Percentiles rank a stretch among this genome's conserved stretches.
Evolutionary conservation across 176 grass and related monocot species (phyloP).

Genomic region (Carex myosuroides): DNA sequence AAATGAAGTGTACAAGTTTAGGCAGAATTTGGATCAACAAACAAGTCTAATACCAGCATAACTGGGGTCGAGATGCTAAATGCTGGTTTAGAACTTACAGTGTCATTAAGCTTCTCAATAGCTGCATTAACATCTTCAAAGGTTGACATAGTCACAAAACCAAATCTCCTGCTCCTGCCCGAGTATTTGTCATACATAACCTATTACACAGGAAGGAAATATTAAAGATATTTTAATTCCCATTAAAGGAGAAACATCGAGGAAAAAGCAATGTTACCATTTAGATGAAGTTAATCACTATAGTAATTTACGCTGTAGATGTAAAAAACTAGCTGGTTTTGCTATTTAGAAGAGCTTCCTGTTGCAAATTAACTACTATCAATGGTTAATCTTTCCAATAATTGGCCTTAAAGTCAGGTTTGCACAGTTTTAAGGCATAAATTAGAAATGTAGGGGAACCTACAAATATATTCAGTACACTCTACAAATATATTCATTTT

Average conservation of each 20-base stretch:
- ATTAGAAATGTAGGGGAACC: not conserved
- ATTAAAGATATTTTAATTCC: not conserved
- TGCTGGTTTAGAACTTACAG: conserved; percentile 35
- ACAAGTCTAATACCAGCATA: not conserved
- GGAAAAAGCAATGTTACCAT: not conserved
- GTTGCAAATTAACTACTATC: not conserved
- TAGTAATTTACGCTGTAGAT: not conserved
- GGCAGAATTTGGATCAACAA: not conserved
- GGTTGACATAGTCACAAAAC: conserved; percentile 85
- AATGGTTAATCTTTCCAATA: not conserved
- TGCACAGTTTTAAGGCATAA: not conserved
- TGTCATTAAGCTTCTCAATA: conserved; percentile 59
- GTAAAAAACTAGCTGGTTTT: not conserved
- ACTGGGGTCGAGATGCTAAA: not conserved
- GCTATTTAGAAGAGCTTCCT: not conserved
- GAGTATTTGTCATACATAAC: conserved; percentile 99
- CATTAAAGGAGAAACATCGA: not conserved
- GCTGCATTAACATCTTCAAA: conserved; percentile 47
- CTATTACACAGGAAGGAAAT: conserved; percentile 24
- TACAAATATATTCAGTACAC: not conserved
- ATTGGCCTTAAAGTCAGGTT: not conserved
- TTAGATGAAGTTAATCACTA: not conserved
- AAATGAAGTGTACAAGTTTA: not conserved
- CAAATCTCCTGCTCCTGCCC: conserved; percentile 78
- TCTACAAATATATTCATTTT: not conserved